Conservation (phyloP, 2,329 filamentous ascomycete species). For the Fusarium kyushuense region DNA sequence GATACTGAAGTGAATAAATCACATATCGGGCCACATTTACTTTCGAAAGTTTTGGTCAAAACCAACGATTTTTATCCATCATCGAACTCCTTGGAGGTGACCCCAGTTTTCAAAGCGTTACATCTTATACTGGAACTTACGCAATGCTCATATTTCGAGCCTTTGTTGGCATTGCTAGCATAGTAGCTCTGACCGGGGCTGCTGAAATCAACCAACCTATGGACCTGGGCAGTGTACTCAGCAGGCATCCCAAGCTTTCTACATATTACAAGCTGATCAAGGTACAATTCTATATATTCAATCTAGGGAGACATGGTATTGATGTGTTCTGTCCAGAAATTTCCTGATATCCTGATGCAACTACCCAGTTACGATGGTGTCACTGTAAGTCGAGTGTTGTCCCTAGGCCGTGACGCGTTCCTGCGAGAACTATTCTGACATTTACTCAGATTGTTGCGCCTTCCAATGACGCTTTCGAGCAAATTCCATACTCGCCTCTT, state of each 20-base stretch:
- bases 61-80: not conserved
- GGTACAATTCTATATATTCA: conserved; percentile 43
- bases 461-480: conserved; percentile 67
- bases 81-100: not conserved
- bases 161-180: conserved; percentile 41
- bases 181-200: conserved; percentile 31
- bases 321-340: conserved; percentile 53
- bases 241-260: conserved; percentile 56
- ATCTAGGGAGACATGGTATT: not conserved
- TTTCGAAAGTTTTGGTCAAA: not conserved
- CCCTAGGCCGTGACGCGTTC: too few species aligned
- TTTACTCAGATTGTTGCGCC: conserved; percentile 64
- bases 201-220: conserved; percentile 39
- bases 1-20: not conserved
- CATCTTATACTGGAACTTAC: not conserved
- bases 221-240: conserved; percentile 57
- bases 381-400: conserved; percentile 53
- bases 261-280: conserved; percentile 60
- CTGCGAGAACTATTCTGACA: not conserved
- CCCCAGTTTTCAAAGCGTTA: not conserved
- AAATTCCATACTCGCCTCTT: conserved; percentile 65
- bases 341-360: conserved; percentile 59
- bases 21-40: not conserved
- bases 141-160: conserved; percentile 38
- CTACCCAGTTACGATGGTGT: conserved; percentile 59